Percentiles rank a stretch among this genome's conserved stretches.
These are phyloP conservation scores for Batkoa obscura DNA, from an alignment of 371 early-diverging fungal species.

Conservation along the genomic window DNA sequence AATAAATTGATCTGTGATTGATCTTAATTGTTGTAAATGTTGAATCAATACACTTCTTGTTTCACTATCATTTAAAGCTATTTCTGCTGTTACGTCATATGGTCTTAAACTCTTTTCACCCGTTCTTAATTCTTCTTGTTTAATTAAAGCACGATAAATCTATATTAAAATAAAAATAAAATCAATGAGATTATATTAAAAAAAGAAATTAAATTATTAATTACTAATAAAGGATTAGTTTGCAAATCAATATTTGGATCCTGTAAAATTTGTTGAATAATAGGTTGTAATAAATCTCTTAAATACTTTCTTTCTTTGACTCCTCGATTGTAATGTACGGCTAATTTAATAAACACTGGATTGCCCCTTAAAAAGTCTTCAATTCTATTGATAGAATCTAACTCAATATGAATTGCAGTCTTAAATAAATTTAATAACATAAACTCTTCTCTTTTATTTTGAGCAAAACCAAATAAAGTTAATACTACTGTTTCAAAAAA, in stretches of 20 bases:
- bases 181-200: too few relatives aligned
- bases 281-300: constrained; percentile 59
- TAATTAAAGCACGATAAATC: constrained; percentile 72
- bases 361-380: constrained; percentile 89
- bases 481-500: constrained; percentile 78
- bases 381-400: constrained; percentile 50
- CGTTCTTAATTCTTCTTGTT: constrained; percentile 75
- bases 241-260: constrained; percentile 72
- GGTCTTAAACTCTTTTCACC: constrained; percentile 61
- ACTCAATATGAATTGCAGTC: constrained; percentile 77
- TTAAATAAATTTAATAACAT: constrained; percentile 85
- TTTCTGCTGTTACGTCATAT: constrained; percentile 59
- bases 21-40: constrained; percentile 54
- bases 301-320: constrained; percentile 89
- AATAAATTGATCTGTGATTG: constrained; percentile 64
- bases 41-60: constrained; percentile 58
- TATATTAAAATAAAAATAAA: constrained; percentile 5
- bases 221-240: constrained; percentile 63
- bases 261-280: constrained; percentile 52
- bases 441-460: constrained; percentile 92
- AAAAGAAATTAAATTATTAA: neutral
- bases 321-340: constrained; percentile 78
- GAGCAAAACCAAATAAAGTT: constrained; percentile 91
- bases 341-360: constrained; percentile 87
- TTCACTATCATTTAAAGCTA: constrained; percentile 72